Evolutionary conservation across 495 filamentous ascomycete species (phyloP).

Genomic region (Podospora pseudoanserina): DNA sequence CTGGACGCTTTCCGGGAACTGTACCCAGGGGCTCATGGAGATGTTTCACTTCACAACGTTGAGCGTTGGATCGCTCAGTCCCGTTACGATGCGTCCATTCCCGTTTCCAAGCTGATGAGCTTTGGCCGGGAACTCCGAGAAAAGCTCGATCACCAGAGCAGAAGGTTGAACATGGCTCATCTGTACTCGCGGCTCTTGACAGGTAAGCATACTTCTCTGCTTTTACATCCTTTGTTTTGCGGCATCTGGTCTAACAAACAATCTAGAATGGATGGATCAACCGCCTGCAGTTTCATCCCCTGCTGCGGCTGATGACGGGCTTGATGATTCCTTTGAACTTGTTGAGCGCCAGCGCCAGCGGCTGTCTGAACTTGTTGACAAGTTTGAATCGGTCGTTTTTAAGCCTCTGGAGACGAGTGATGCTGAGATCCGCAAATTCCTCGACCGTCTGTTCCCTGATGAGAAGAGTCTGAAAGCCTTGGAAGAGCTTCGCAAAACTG

Average conservation of each 20-base stretch:
- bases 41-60: conserved; percentile 30
- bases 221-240: not conserved
- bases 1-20: conserved; percentile 40
- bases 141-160: conserved; percentile 44
- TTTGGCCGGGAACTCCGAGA: conserved; percentile 43
- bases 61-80: conserved; percentile 40
- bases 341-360: conserved; percentile 46
- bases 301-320: conserved; percentile 19
- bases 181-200: conserved; percentile 60
- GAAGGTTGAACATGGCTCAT: conserved; percentile 56
- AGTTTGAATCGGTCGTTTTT: conserved; percentile 62
- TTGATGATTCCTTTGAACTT: conserved; percentile 32
- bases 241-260: not conserved
- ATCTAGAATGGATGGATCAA: conserved; percentile 53
- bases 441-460: conserved; percentile 50
- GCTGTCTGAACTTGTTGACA: conserved; percentile 47
- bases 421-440: conserved; percentile 46
- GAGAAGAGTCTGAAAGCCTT: conserved; percentile 36
- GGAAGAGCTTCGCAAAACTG: conserved; percentile 20
- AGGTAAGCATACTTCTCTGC: conserved; percentile 10
- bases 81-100: conserved; percentile 36
- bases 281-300: conserved; percentile 19
- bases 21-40: conserved; percentile 25
- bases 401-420: conserved; percentile 45
- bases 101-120: conserved; percentile 31